These are phyloP conservation scores for Backusella morwellensis DNA, from an alignment of 192 early-diverging fungal species.

Conservation along the genomic window DNA sequence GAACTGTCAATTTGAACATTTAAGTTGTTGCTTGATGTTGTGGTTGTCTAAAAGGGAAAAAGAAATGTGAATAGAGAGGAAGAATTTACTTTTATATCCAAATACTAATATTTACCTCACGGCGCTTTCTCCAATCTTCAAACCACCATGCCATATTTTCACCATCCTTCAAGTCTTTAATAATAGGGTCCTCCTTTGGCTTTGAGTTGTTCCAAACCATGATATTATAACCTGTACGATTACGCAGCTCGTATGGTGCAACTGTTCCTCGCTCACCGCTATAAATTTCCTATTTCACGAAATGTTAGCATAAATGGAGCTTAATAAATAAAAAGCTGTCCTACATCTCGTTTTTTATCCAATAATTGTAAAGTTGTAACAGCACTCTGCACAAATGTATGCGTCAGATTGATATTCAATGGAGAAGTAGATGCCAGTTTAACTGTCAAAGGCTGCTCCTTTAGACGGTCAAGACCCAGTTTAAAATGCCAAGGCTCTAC, in stretches of 20 bases:
- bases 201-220: slow-evolving; percentile 80
- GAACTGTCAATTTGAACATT: slow-evolving; percentile 79
- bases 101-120: slow-evolving; percentile 60
- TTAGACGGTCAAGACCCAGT: slow-evolving; percentile 33
- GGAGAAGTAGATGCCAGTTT: slow-evolving; percentile 69
- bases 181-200: slow-evolving; percentile 63
- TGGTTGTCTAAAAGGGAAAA: slow-evolving; percentile 13
- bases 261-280: slow-evolving; percentile 32
- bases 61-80: neutral
- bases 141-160: slow-evolving; percentile 90
- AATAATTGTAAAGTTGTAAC: slow-evolving; percentile 56
- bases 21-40: slow-evolving; percentile 66
- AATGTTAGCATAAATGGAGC: neutral
- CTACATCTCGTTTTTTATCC: slow-evolving; percentile 36
- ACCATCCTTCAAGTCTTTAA: slow-evolving; percentile 69
- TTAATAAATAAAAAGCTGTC: neutral
- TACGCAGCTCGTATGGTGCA: slow-evolving; percentile 81
- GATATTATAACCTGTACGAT: slow-evolving; percentile 89
- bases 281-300: slow-evolving; percentile 23
- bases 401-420: slow-evolving; percentile 85
- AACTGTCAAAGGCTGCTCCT: slow-evolving; percentile 38
- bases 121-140: slow-evolving; percentile 91
- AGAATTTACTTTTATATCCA: neutral
- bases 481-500: slow-evolving; percentile 87
- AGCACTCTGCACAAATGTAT: slow-evolving; percentile 74